These are phyloP conservation scores for Amaranthus tricolor DNA, from an alignment of 179 eudicot genomes.

Conservation along the genomic window DNA sequence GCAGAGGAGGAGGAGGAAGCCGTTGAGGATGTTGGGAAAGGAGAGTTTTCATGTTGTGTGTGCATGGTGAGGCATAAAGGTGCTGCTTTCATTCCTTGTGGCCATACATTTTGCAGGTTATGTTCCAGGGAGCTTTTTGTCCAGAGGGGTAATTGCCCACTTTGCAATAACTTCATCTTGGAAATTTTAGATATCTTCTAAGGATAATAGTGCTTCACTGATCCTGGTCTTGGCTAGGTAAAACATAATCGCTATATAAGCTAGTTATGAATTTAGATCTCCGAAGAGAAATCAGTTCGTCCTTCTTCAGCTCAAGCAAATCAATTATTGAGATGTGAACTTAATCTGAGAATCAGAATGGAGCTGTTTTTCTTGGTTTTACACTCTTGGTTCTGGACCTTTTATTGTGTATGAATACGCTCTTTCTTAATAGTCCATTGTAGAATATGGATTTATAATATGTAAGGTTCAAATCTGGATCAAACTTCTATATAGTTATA, in stretches of 20 bases:
- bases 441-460: background rate
- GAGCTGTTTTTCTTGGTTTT: background rate
- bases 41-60: conserved; percentile 53
- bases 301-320: conserved; percentile 12
- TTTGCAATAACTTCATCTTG: conserved; percentile 59
- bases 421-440: background rate
- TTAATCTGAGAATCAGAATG: too few species aligned
- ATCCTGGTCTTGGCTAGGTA: background rate
- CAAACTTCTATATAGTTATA: too few species aligned
- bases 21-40: conserved; percentile 24
- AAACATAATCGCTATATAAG: conserved; percentile 1
- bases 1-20: conserved; percentile 32
- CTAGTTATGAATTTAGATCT: background rate
- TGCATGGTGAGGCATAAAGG: conserved; percentile 88
- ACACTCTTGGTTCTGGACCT: background rate
- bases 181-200: conserved; percentile 75
- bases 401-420: conserved; percentile 2
- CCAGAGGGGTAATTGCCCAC: conserved; percentile 66
- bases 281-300: too few species aligned
- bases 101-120: conserved; percentile 79
- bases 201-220: background rate
- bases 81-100: conserved; percentile 75
- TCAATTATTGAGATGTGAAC: background rate
- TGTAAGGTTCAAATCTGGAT: background rate
- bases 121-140: conserved; percentile 79